Percentiles rank a stretch among this genome's conserved stretches.
phyloP scores from a whole-genome alignment of 345 rosid genomes.

The Pistacia vera region DNA sequence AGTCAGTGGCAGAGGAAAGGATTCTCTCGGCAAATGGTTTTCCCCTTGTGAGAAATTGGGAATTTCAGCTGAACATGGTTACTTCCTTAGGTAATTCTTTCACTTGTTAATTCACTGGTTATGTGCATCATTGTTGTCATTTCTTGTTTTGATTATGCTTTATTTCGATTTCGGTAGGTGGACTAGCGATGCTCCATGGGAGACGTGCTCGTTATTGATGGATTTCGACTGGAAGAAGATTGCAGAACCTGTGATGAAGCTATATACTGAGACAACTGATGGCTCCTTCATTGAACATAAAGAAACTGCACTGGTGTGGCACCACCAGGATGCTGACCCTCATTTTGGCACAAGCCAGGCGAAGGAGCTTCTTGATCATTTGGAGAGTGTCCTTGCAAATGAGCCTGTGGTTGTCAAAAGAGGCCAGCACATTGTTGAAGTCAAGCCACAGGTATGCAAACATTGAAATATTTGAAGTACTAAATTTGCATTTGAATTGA shows the following conservation, averaged over 20 bases:
- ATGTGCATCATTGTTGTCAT: not conserved
- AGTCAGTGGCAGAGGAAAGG: slow-evolving; percentile 86
- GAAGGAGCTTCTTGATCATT: slow-evolving; percentile 83
- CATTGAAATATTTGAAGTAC: not conserved
- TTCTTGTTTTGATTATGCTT: not conserved
- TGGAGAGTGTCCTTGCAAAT: slow-evolving; percentile 79
- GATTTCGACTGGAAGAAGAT: slow-evolving; percentile 69
- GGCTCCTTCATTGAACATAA: slow-evolving; percentile 81
- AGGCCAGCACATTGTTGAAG: slow-evolving; percentile 83
- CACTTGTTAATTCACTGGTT: slow-evolving; percentile 1
- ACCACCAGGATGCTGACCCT: slow-evolving; percentile 71
- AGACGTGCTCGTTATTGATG: slow-evolving; percentile 35
- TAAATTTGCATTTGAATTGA: not conserved
- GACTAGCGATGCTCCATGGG: slow-evolving; percentile 63
- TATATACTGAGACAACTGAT: slow-evolving; percentile 75
- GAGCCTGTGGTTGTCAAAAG: slow-evolving; percentile 89
- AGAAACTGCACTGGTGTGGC: slow-evolving; percentile 90
- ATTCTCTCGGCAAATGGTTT: slow-evolving; percentile 73
- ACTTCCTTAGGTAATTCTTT: slow-evolving; percentile 57
- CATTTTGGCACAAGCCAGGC: slow-evolving; percentile 79
- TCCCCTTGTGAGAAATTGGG: slow-evolving; percentile 64
- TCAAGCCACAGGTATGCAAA: slow-evolving; percentile 79
- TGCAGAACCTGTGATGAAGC: slow-evolving; percentile 77
- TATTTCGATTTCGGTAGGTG: slow-evolving; percentile 40
- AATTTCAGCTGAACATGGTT: slow-evolving; percentile 89